Conservation (phyloP, 129 eudicot genomes). For the Pulicaria dysenterica region DNA sequence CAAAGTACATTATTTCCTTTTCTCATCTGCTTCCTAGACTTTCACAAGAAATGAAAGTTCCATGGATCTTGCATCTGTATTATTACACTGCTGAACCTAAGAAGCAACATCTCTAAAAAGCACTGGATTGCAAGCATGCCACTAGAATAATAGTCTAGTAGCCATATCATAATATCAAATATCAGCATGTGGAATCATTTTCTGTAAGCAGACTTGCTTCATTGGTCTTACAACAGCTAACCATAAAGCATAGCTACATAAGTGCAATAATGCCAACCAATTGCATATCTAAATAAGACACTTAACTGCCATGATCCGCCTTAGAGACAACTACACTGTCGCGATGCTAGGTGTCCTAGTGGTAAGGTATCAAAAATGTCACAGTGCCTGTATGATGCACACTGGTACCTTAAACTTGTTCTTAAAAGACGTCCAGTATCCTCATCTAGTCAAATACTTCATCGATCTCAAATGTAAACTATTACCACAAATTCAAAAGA, state of each 20-base stretch:
- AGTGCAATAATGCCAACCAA: not conserved
- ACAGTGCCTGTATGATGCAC: not conserved
- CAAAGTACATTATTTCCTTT: too few relatives aligned
- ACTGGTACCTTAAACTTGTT: constrained; percentile 2
- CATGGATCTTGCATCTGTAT: constrained; percentile 1
- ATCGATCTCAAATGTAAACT: not conserved
- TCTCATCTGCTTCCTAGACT: not conserved
- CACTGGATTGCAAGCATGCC: not conserved
- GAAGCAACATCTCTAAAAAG: constrained; percentile 4
- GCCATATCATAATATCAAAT: not conserved
- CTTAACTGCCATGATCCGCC: not conserved
- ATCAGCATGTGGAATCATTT: not conserved
- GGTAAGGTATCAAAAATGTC: not conserved
- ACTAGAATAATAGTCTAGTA: not conserved
- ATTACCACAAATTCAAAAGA: constrained; percentile 8
- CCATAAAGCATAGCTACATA: constrained; percentile 6
- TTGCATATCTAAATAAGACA: too few relatives aligned
- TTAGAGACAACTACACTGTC: too few relatives aligned
- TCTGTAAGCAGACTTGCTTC: not conserved
- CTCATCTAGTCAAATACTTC: constrained; percentile 11
- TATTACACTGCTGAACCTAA: not conserved
- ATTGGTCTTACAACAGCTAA: constrained; percentile 6
- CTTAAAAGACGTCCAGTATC: too few relatives aligned
- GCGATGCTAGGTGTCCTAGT: constrained; percentile 1
- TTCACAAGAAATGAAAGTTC: not conserved